Percentiles rank a stretch among this genome's conserved stretches.
Evolutionary conservation across 108 stramenopile genomes (phyloP).

Genomic region (Bacterosira constricta): DNA sequence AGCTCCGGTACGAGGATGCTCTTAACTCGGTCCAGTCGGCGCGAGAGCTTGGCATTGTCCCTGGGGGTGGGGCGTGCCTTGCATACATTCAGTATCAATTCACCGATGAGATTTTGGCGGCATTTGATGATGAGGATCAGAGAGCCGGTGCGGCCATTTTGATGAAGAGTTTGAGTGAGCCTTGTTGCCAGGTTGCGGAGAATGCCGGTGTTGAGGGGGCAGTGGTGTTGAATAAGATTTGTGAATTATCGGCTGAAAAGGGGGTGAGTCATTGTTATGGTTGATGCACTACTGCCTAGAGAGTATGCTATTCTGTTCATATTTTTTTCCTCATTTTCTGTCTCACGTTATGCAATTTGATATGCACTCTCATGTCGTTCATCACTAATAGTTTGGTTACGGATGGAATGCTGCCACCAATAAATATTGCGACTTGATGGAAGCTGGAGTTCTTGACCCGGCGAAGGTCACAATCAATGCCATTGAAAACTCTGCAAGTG

Average conservation of each 20-base stretch:
- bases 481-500: conserved; percentile 93
- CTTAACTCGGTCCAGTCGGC: conserved; percentile 93
- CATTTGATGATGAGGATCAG: conserved; percentile 92
- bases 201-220: conserved; percentile 97
- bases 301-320: background rate
- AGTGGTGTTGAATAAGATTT: conserved; percentile 94
- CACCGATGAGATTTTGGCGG: conserved; percentile 69
- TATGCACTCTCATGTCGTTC: background rate
- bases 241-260: conserved; percentile 71
- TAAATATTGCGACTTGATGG: conserved; percentile 87
- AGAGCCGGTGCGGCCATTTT: conserved; percentile 87
- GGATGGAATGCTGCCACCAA: conserved; percentile 94
- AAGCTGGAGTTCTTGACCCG: conserved; percentile 92
- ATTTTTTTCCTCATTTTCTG: background rate
- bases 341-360: conserved; percentile 3
- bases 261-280: conserved; percentile 64
- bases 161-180: conserved; percentile 83
- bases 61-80: conserved; percentile 94
- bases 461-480: conserved; percentile 98
- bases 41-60: conserved; percentile 93
- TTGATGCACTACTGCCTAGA: background rate
- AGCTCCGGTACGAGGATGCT: conserved; percentile 97
- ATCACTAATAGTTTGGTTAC: conserved; percentile 69
- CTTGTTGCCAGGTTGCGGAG: conserved; percentile 91
- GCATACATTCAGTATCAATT: conserved; percentile 80